These are phyloP conservation scores for Xylariales sp. DNA, from an alignment of 2,329 filamentous ascomycete genomes.

Conservation along the genomic window DNA sequence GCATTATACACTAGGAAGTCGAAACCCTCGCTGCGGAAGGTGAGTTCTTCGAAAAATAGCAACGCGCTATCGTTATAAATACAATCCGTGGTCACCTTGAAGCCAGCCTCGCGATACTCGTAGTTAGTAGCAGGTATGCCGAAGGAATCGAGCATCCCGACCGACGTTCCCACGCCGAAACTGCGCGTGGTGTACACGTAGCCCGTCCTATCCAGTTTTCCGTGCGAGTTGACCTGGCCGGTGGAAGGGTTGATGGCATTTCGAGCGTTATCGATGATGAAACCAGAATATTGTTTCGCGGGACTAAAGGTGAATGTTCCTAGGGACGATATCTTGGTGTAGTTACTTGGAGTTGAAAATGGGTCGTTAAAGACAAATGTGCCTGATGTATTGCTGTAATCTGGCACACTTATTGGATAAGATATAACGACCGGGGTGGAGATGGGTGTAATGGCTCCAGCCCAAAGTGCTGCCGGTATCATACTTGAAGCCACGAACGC, in stretches of 20 bases:
- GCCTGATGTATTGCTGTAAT: neutral
- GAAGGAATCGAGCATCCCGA: neutral
- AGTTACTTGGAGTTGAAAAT: too few relatives aligned
- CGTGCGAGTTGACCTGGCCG: neutral
- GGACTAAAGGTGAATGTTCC: neutral
- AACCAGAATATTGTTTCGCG: neutral
- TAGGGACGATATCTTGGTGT: neutral
- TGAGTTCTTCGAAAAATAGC: neutral
- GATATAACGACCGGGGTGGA: neutral
- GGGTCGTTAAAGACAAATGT: neutral
- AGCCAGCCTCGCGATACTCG: neutral
- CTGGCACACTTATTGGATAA: neutral
- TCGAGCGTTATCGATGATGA: neutral
- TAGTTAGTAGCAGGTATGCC: neutral
- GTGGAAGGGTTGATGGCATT: neutral
- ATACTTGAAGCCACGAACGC: neutral
- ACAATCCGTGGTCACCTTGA: neutral
- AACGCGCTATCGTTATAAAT: neutral
- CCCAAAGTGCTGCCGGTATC: neutral
- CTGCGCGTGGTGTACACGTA: neutral
- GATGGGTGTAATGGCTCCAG: neutral
- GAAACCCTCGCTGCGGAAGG: neutral
- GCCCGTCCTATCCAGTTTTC: neutral
- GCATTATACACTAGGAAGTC: neutral
- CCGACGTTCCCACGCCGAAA: neutral